Base-by-base conservation (phyloP, 345 rosid species). In the Psidium guajava region DNA sequence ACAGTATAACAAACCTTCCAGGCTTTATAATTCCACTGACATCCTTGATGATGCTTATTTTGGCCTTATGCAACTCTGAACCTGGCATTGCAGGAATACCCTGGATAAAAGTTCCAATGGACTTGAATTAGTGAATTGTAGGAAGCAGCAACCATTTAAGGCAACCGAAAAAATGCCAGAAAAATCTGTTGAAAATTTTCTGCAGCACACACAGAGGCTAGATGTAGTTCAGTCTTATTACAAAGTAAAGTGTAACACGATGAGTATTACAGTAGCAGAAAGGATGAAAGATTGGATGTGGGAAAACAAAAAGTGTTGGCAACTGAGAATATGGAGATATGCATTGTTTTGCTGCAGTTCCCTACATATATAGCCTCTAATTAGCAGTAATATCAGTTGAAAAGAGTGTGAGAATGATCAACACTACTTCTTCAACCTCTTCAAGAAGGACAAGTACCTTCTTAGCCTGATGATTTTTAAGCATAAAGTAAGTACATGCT, bases 1-100 rank as follows among this genome's bases (percentile, higher is more conserved):
- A 54, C 2, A 22, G 47, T 25, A 42, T 20, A 55, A 75, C 82
- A 14, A 85, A 94, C 98, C 96, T 93, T 92, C 94, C 92, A 3
- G 98, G 98, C 47, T 89, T 93, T 54, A 94, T 87, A 85, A 89
- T 86, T 64, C 96, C 98, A 6, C 88, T 92, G 40, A 88, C 93
- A 88, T 88, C 90, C 54, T 86, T 88, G 44, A 94, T 87, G 85
- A 94, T 88, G 87, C 85, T 90, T 83, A 94, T 91, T 83, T 91
- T 93, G 40, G 94, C 93, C 85, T 90, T 89, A 47, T 47, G 85
- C 82, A 88, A 86, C 84, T 82, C 89, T 6, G 87, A 90, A 85
- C 94, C 91, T 52, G 87, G 75, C 57, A 90, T 86, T 87, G 86
- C 91, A 8, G 81, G 54, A 82, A 93, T 59, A 3, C 50, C 89